A percentile compares a stretch with the other conserved stretches of the same genome.
phyloP scores from a whole-genome alignment of 257 asterid genomes.

The Penstemon barbatus region DNA sequence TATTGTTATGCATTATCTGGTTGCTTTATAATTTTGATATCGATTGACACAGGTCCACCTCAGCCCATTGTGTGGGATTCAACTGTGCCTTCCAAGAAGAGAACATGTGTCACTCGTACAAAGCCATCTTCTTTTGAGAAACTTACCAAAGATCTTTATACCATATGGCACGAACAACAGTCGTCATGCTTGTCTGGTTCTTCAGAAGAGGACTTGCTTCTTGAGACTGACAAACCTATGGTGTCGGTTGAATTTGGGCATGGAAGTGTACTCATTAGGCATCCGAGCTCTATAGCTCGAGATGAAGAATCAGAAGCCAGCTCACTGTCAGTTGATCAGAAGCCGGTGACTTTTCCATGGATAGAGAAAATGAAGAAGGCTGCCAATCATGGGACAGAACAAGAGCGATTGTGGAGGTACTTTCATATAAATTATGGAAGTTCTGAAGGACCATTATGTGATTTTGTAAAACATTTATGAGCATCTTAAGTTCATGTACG shows the following conservation, averaged over 20 bases:
- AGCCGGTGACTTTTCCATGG: slow-evolving; percentile 51
- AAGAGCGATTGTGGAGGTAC: slow-evolving; percentile 70
- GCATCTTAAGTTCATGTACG: too few relatives aligned
- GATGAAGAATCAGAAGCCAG: slow-evolving; percentile 99
- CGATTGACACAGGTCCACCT: slow-evolving; percentile 60
- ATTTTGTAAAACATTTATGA: not conserved
- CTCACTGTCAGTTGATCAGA: slow-evolving; percentile 84
- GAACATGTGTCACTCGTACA: slow-evolving; percentile 79
- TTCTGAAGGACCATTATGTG: not conserved
- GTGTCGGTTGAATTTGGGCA: slow-evolving; percentile 97
- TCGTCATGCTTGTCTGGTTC: slow-evolving; percentile 75
- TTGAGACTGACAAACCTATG: slow-evolving; percentile 86
- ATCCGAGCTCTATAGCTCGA: slow-evolving; percentile 72
- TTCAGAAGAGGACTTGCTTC: slow-evolving; percentile 90
- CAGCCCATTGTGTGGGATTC: slow-evolving; percentile 75
- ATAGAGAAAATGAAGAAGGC: slow-evolving; percentile 58
- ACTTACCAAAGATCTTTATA: slow-evolving; percentile 85
- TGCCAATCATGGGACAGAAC: slow-evolving; percentile 38
- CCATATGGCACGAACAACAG: slow-evolving; percentile 89
- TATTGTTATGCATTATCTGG: not conserved
- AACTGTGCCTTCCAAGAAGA: slow-evolving; percentile 84
- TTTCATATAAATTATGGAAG: slow-evolving; percentile 15
- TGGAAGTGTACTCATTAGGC: slow-evolving; percentile 95
- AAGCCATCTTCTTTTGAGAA: slow-evolving; percentile 86
- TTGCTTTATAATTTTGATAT: slow-evolving; percentile 16